A percentile compares a stretch with the other conserved stretches of the same genome.
These are phyloP conservation scores for Taiozyma sp. DNA, from an alignment of 1,139 yeast genomes.

Conservation along the genomic window DNA sequence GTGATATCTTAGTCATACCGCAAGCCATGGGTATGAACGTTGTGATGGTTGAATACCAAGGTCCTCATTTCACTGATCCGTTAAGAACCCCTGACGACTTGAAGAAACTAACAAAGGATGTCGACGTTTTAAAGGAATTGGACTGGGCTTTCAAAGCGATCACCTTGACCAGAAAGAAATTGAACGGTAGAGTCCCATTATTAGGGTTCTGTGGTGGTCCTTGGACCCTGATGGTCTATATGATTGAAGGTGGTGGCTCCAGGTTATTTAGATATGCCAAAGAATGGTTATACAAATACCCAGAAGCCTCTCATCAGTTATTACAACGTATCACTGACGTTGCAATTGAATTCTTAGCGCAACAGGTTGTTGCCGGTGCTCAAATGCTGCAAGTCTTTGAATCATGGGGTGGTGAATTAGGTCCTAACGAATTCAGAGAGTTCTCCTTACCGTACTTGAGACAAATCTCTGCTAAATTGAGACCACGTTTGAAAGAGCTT, in stretches of 20 bases:
- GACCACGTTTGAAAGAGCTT: constrained; percentile 61
- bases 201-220: constrained; percentile 98
- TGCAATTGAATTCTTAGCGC: constrained; percentile 87
- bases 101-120: constrained; percentile 47
- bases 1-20: constrained; percentile 93
- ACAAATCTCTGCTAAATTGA: constrained; percentile 68
- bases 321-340: constrained; percentile 81
- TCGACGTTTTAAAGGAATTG: constrained; percentile 69
- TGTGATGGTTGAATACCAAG: constrained; percentile 90
- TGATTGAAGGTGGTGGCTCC: constrained; percentile 98
- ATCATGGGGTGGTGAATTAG: constrained; percentile 97
- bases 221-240: constrained; percentile 93
- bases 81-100: constrained; percentile 70
- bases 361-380: constrained; percentile 96
- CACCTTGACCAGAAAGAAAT: constrained; percentile 75
- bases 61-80: constrained; percentile 91
- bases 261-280: constrained; percentile 87
- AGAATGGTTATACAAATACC: constrained; percentile 83
- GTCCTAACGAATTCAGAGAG: constrained; percentile 81
- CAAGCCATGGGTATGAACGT: constrained; percentile 98
- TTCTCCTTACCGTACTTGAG: constrained; percentile 85
- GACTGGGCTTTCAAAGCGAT: constrained; percentile 96
- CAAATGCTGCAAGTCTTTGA: constrained; percentile 96
- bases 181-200: constrained; percentile 87
- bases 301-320: constrained; percentile 64